A percentile compares a stretch with the other conserved stretches of the same genome.
Evolutionary conservation across 2,329 filamentous ascomycete genomes (phyloP).

Genomic region (Blumeriella jaapii): DNA sequence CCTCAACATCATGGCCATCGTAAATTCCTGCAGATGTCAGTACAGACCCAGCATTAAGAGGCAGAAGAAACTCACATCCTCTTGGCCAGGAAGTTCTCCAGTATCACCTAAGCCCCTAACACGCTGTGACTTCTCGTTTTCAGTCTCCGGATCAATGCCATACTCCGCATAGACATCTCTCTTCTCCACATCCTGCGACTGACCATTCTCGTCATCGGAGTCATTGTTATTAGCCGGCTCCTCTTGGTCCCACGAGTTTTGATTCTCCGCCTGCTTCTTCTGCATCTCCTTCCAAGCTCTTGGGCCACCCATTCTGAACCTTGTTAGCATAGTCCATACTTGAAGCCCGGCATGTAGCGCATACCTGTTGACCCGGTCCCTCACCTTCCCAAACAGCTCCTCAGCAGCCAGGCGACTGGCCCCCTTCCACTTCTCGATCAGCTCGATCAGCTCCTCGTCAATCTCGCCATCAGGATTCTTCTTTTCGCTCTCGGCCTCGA

Average conservation of each 20-base stretch:
- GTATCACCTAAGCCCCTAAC: conserved; percentile 25
- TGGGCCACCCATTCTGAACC: conserved; percentile 44
- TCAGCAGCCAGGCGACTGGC: conserved; percentile 54
- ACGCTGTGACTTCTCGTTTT: conserved; percentile 27
- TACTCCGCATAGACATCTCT: conserved; percentile 26
- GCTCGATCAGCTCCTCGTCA: conserved; percentile 42
- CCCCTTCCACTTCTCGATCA: conserved; percentile 49
- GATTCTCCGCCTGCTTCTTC: conserved; percentile 33
- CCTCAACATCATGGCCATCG: conserved; percentile 58
- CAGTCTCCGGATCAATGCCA: conserved; percentile 26
- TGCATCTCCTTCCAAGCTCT: conserved; percentile 42
- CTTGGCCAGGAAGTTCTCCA: conserved; percentile 29
- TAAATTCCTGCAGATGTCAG: conserved; percentile 41
- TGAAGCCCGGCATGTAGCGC: not conserved
- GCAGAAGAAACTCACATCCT: conserved; percentile 30
- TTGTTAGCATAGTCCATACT: conserved; percentile 2
- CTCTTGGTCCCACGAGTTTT: conserved; percentile 30
- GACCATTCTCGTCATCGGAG: conserved; percentile 24
- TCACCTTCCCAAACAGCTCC: conserved; percentile 49
- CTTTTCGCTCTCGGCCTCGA: conserved; percentile 30
- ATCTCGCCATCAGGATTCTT: conserved; percentile 36
- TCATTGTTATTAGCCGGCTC: conserved; percentile 22
- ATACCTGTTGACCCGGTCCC: conserved; percentile 43
- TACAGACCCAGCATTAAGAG: conserved; percentile 13
- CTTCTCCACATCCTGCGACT: conserved; percentile 28